Base-by-base conservation (phyloP, 129 eudicot species). In the Flaveria linearis region DNA sequence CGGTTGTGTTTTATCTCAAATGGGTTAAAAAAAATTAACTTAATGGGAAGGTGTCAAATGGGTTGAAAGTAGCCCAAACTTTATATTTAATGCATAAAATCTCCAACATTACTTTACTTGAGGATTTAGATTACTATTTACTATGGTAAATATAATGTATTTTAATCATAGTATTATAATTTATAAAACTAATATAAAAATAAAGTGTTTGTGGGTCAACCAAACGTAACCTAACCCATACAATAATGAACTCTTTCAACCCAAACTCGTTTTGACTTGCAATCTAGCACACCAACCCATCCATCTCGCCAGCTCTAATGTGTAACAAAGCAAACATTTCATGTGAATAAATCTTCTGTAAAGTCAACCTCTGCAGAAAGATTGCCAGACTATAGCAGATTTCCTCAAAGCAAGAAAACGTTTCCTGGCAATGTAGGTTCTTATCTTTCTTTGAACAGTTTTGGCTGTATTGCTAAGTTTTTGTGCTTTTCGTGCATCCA, bases 401-500 rank as follows among this genome's bases (percentile, higher is more conserved):
- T 78, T 81, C 84, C 72, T 87, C 81, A 91, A 68, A 62, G 86
- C 88, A 81, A 89, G 76, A 83, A 83, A 91, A 69, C 71, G 72
- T 75, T 66, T 88, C 77, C 96, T 86, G 53, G 96, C 76, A 81
- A 87, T 79, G 82, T 91, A 68, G 61, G 96, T 89, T 90, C 87
- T 86, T 42, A 78, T 77, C 83, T 83, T 84, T 84, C 96, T 83
- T 83, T 89, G 96, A 52, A 94, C 84, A 72, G 72, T 78, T 79
- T 83, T 87, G 78, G 96, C 93, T 76, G 93, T 91, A 66, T 64
- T 83, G 70, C 86, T 65, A 75, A 94, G 97, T 78, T 88, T 91
- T 81, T 82, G 84, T 46, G 97, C 92, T 83, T 96, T 87, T 8
- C 77, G 82, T 46, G 93, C 88, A 86, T 94, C 97, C 78, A 94